Percentiles rank a stretch among this genome's conserved stretches.
Evolutionary conservation across 1,139 yeast genomes (phyloP).

Genomic region (Barnettozyma hawaiiensis): DNA sequence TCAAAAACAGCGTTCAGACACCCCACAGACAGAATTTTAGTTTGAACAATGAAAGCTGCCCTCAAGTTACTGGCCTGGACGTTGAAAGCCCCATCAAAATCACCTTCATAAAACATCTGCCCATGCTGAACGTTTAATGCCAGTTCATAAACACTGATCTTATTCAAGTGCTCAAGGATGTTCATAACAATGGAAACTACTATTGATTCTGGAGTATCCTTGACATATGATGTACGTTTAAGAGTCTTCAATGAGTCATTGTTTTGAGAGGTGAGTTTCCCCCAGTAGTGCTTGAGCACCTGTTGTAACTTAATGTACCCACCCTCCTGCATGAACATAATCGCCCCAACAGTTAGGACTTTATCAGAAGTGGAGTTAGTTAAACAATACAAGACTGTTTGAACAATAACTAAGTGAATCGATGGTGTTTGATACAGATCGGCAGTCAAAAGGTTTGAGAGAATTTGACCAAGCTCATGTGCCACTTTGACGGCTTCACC

Average conservation of each 20-base stretch:
- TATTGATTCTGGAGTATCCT: slow-evolving; percentile 35
- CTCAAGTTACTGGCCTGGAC: slow-evolving; percentile 25
- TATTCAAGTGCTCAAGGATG: slow-evolving; percentile 38
- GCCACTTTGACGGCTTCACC: slow-evolving; percentile 36
- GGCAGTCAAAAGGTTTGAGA: slow-evolving; percentile 16
- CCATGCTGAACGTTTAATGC: slow-evolving; percentile 15
- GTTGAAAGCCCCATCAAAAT: slow-evolving; percentile 15
- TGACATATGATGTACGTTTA: slow-evolving; percentile 35
- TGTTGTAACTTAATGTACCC: slow-evolving; percentile 34
- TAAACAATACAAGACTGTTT: slow-evolving; percentile 28
- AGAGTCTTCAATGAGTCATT: slow-evolving; percentile 30
- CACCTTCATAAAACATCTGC: slow-evolving; percentile 23
- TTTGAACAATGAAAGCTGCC: slow-evolving; percentile 37
- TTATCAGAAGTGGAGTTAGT: slow-evolving; percentile 25
- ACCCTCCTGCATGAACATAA: slow-evolving; percentile 43
- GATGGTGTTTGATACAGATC: slow-evolving; percentile 10
- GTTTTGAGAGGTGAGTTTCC: slow-evolving; percentile 20
- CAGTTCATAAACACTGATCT: slow-evolving; percentile 31
- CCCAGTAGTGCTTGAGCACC: slow-evolving; percentile 23
- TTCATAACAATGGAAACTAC: slow-evolving; percentile 38
- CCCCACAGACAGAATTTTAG: slow-evolving; percentile 36
- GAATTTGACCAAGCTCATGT: slow-evolving; percentile 31
- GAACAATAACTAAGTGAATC: slow-evolving; percentile 14
- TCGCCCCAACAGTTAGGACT: slow-evolving; percentile 40
- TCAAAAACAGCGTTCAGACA: slow-evolving; percentile 29